Conservation (phyloP, 2,329 filamentous ascomycete species). For the Hymenoscyphus albidus region DNA sequence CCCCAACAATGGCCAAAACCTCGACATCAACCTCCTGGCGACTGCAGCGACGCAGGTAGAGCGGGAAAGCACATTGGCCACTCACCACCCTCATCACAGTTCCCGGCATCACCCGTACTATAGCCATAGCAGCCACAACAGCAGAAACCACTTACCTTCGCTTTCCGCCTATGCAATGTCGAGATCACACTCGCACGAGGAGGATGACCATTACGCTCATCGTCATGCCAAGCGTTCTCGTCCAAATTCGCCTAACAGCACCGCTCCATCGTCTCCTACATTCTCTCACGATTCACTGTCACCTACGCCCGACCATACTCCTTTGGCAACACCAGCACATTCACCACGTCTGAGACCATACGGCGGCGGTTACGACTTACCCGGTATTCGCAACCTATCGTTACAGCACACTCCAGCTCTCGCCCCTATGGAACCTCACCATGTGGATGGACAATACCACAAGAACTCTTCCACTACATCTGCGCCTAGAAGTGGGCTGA, state of each 20-base stretch:
- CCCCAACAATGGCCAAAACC: conserved; percentile 35
- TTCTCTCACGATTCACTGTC: conserved; percentile 95
- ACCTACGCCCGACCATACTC: conserved; percentile 95
- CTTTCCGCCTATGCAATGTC: conserved; percentile 93
- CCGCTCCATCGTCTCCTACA: conserved; percentile 90
- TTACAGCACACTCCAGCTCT: conserved; percentile 62
- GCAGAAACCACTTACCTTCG: conserved; percentile 43
- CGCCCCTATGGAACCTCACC: conserved; percentile 60
- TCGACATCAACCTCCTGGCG: conserved; percentile 57
- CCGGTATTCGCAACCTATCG: conserved; percentile 73
- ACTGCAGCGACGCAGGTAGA: conserved; percentile 60
- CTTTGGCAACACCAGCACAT: conserved; percentile 92
- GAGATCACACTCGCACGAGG: conserved; percentile 77
- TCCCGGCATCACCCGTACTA: conserved; percentile 49
- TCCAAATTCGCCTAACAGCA: conserved; percentile 92
- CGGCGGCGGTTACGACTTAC: conserved; percentile 71
- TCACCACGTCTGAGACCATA: conserved; percentile 82
- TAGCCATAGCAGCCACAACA: conserved; percentile 39
- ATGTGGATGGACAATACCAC: conserved; percentile 39
- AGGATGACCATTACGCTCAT: conserved; percentile 71
- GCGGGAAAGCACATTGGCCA: conserved; percentile 45
- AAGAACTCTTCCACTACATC: conserved; percentile 47
- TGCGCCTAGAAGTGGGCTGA: conserved; percentile 61
- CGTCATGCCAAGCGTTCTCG: conserved; percentile 81
- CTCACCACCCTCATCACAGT: conserved; percentile 38